Evolutionary conservation across 108 stramenopile genomes (phyloP), one percentile per base, ranked within the genome.

Genomic region (Nitzschia putrida): DNA sequence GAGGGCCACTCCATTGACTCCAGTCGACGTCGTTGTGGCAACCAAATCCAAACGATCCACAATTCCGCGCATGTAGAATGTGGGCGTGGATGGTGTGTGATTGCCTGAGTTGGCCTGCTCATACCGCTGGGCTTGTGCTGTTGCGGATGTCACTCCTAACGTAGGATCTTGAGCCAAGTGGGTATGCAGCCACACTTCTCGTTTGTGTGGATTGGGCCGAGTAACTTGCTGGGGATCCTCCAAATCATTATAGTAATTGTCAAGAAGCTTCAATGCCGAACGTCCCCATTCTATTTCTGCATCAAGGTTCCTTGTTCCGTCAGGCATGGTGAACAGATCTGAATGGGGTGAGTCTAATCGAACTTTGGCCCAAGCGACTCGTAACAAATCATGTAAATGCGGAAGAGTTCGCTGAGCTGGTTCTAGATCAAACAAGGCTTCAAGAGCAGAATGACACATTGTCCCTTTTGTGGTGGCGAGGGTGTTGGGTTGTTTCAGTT

Each of bases 11-110:
- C 57, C 71, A 65, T 40, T 61, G 24, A 7, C 64, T 37, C 14
- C 40, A 72, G 41, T 5, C 47, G 47, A 49, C 14, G 47, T 18
- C 14, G 47, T 18, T 3, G 47, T 16, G 18, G 47, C n/a, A 11
- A 90, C 76, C 57, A 90, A 70, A 49, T 95, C 95, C 21, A 95
- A 60, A 2, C 95, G 87, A 88, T 95, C 95, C 43, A 95, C 83
- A 68, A 91, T 93, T 0, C 95, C 92, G 9, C 92, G 77, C 2
- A 93, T 84, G 21, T 71, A 71, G 44, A 70, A 77, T 14, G 61
- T 69, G 22, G 69, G 61, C 25, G 68, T 39, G 12, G 2, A 21
- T 21, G 76, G 3, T 16, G 7, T 23, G 3, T 61, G 55, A 58
- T 52, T 49, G 12, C 37, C 22, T 43, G 56, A 50, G 0, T 49